Evolutionary conservation across 768 basidiomycete genomes (phyloP).

Genomic region (Pleurotus ostreatus): DNA sequence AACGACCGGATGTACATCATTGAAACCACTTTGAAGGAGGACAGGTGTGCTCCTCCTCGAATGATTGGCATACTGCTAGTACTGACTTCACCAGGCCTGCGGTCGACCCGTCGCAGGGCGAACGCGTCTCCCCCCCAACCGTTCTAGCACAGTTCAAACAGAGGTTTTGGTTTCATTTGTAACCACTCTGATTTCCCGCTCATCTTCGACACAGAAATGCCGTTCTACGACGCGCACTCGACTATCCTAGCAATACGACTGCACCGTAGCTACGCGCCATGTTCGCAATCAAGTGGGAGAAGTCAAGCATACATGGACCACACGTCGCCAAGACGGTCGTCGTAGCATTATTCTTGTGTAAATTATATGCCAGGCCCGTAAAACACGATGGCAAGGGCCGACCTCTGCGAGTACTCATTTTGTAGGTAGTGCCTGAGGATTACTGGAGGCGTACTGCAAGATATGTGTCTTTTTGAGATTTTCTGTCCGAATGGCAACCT

Average conservation of each 20-base stretch:
- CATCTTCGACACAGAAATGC: constrained; percentile 36
- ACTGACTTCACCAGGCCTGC: background rate
- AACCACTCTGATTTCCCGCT: constrained; percentile 1
- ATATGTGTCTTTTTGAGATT: too few species aligned
- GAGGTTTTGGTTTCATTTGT: constrained; percentile 37
- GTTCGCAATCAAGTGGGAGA: too few species aligned
- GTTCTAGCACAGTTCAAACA: constrained; percentile 64
- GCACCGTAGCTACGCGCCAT: too few species aligned
- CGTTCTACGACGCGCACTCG: constrained; percentile 51
- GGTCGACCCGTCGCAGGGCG: constrained; percentile 23
- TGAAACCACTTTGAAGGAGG: constrained; percentile 50
- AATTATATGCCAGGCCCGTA: too few species aligned
- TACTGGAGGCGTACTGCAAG: too few species aligned
- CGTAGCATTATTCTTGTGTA: too few species aligned
- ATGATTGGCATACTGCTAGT: background rate
- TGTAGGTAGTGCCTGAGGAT: too few species aligned
- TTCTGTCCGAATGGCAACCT: too few species aligned
- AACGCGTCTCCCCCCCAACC: constrained; percentile 44
- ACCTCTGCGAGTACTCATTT: too few species aligned
- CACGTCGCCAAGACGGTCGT: too few species aligned
- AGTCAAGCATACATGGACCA: too few species aligned
- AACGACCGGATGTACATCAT: constrained; percentile 76
- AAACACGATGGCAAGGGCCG: too few species aligned
- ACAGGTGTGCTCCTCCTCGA: constrained; percentile 20
- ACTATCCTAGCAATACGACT: constrained; percentile 33